phyloP scores from a whole-genome alignment of 179 eudicot genomes.

The Beta lomatogona region DNA sequence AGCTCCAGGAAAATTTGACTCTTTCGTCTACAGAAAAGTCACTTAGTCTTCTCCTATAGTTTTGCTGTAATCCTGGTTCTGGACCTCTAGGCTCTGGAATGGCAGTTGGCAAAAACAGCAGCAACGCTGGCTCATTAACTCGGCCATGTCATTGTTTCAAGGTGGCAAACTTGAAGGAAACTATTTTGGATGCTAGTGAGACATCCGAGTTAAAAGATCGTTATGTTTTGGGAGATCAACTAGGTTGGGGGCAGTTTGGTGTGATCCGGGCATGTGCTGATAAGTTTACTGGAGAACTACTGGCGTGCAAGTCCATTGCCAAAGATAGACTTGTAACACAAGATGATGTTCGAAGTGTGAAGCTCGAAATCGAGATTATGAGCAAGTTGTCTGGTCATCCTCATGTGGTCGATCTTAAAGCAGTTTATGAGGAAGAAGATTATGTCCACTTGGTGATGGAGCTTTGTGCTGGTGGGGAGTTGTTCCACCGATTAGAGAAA shows the following conservation, averaged over 20 bases:
- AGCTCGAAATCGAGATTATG: constrained; percentile 84
- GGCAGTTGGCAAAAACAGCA: constrained; percentile 51
- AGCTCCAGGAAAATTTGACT: background rate
- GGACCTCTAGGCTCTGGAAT: constrained; percentile 29
- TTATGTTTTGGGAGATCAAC: constrained; percentile 54
- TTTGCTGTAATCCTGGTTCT: background rate
- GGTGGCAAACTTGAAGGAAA: constrained; percentile 45
- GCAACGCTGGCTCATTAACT: constrained; percentile 28
- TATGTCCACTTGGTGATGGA: constrained; percentile 83
- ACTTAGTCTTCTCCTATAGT: background rate
- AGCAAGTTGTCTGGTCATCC: constrained; percentile 71
- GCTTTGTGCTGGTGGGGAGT: constrained; percentile 86
- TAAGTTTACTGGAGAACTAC: constrained; percentile 58
- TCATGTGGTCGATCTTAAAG: constrained; percentile 73
- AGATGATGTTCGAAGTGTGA: constrained; percentile 68
- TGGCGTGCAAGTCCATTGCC: constrained; percentile 75
- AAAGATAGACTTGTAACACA: constrained; percentile 65
- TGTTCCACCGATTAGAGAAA: constrained; percentile 69
- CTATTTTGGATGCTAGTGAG: constrained; percentile 57
- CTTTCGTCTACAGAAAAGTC: background rate
- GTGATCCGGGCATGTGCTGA: constrained; percentile 65
- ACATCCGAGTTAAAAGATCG: constrained; percentile 51
- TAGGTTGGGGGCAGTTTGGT: constrained; percentile 84
- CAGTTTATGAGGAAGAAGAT: constrained; percentile 80
- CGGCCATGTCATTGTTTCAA: constrained; percentile 45